Percentiles rank a stretch among this genome's conserved stretches.
These are phyloP conservation scores for Homolaphlyctis polyrhiza DNA, from an alignment of 371 early-diverging fungal species.

Conservation along the genomic window DNA sequence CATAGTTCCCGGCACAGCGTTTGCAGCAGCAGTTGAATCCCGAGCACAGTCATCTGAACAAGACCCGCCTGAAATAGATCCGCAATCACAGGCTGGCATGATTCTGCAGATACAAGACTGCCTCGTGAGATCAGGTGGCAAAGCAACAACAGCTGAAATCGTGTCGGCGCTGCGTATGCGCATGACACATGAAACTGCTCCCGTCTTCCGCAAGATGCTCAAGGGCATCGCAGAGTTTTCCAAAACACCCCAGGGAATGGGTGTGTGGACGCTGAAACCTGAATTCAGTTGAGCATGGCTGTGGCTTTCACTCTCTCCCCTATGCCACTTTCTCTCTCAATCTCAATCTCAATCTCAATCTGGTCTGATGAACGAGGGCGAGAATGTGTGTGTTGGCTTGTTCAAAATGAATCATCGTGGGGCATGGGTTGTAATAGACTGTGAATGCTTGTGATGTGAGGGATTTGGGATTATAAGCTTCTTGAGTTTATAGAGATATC, in stretches of 20 bases:
- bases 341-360: no score
- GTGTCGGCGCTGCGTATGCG: conserved; percentile 42
- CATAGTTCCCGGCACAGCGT: not conserved
- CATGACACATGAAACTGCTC: conserved; percentile 43
- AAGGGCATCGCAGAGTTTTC: conserved; percentile 50
- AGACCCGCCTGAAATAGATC: conserved; percentile 4
- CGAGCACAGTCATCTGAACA: not conserved
- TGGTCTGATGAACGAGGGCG: no score
- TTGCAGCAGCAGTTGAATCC: not conserved
- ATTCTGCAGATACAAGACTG: conserved; percentile 53
- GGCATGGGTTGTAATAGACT: no score
- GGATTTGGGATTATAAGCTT: no score
- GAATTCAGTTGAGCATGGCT: conserved; percentile 11
- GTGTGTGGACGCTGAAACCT: conserved; percentile 13
- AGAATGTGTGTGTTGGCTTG: no score
- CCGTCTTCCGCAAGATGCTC: conserved; percentile 61
- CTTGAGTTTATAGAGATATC: no score
- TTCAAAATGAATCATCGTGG: no score
- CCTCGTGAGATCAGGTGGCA: conserved; percentile 41
- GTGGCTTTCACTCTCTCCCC: no score
- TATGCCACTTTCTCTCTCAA: no score
- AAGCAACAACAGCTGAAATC: conserved; percentile 45
- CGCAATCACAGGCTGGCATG: conserved; percentile 18
- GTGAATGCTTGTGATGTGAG: no score
- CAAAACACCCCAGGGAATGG: not conserved